Conservation (phyloP, 768 basidiomycete genomes). For the Lactifluus echinatus region DNA sequence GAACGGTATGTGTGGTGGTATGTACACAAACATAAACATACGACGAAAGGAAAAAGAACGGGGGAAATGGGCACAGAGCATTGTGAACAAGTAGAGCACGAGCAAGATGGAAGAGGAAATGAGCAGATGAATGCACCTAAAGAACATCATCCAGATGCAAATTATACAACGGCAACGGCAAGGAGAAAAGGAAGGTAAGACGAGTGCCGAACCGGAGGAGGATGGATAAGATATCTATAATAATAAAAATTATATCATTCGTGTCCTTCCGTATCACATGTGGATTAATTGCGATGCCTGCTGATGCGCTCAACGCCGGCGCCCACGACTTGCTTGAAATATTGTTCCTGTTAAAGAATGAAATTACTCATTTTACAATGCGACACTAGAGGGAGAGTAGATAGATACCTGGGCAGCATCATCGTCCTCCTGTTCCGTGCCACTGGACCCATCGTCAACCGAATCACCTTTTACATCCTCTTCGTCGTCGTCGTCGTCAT, state of each 20-base stretch:
- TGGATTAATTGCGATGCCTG: slow-evolving; percentile 17
- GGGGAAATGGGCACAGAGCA: background rate
- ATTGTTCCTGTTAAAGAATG: background rate
- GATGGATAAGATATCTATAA: slow-evolving; percentile 11
- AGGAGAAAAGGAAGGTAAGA: background rate
- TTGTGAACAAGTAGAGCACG: background rate
- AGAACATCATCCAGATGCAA: background rate
- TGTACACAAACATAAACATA: background rate
- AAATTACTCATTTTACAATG: background rate
- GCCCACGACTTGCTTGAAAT: slow-evolving; percentile 16
- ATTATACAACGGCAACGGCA: background rate
- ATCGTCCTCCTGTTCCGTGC: slow-evolving; percentile 21
- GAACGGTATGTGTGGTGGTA: background rate
- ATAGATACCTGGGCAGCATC: slow-evolving; percentile 27
- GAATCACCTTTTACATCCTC: slow-evolving; percentile 8
- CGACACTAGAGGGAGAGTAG: background rate
- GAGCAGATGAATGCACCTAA: background rate
- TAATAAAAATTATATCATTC: background rate
- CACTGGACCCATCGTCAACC: slow-evolving; percentile 16
- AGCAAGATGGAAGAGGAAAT: background rate
- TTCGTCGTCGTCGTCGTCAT: slow-evolving; percentile 23
- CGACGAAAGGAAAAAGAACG: background rate
- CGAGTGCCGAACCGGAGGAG: background rate
- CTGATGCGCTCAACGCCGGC: slow-evolving; percentile 21
- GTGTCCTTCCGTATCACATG: background rate